Conservation (phyloP, 306 rosid species). For the Ziziphus jujuba region DNA sequence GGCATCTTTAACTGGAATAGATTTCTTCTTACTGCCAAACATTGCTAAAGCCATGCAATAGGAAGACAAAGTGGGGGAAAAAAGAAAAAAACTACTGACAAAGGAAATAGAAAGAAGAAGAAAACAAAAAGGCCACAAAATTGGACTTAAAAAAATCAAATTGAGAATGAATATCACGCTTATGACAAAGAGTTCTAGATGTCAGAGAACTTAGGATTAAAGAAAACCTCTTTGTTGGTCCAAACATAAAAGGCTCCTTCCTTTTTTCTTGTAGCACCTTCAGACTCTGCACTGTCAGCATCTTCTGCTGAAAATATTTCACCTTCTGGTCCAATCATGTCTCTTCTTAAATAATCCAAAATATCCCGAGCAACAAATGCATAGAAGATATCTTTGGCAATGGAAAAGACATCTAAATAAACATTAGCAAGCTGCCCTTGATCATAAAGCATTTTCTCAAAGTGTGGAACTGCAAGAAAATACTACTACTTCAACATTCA, state of each 20-base stretch:
- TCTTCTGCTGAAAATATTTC: conserved; percentile 99
- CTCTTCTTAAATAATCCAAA: conserved; percentile 90
- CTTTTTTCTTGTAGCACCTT: conserved; percentile 67
- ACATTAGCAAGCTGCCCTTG: conserved; percentile 89
- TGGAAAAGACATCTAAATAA: conserved; percentile 74
- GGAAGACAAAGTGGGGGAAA: no score
- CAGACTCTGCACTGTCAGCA: conserved; percentile 94
- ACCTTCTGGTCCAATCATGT: conserved; percentile 90
- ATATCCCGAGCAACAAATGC: conserved; percentile 69
- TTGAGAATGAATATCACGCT: not conserved
- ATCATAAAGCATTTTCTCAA: conserved; percentile 98
- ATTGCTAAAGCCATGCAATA: no score
- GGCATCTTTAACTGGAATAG: no score
- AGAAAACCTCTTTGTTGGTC: conserved; percentile 72
- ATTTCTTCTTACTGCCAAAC: no score
- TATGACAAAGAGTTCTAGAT: not conserved
- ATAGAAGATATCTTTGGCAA: conserved; percentile 71
- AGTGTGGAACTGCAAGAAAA: conserved; percentile 87
- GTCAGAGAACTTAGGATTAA: not conserved
- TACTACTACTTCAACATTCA: conserved; percentile 21
- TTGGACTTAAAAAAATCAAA: not conserved
- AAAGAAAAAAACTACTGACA: no score
- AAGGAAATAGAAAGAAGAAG: no score
- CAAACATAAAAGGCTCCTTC: conserved; percentile 94
- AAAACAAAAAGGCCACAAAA: no score